Evolutionary conservation across 768 basidiomycete genomes (phyloP).

Genomic region (Naganishia friedmannii): DNA sequence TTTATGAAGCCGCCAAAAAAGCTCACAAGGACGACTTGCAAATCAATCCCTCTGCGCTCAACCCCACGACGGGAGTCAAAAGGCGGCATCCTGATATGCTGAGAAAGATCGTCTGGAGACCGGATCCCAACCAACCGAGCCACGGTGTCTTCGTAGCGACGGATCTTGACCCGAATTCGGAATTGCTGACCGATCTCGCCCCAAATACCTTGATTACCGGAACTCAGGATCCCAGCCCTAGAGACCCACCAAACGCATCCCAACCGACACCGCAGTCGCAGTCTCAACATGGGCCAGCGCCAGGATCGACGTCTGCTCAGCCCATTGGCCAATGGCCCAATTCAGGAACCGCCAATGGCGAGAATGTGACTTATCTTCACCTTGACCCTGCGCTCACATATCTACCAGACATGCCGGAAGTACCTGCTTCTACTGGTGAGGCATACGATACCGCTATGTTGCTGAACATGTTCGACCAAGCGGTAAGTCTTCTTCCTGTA

Average conservation of each 20-base stretch:
- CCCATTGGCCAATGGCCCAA: conserved; percentile 12
- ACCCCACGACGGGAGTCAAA: conserved; percentile 70
- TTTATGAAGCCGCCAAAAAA: conserved; percentile 93
- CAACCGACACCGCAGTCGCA: not conserved
- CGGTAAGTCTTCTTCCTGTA: not conserved
- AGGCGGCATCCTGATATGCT: conserved; percentile 36
- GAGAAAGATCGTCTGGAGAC: conserved; percentile 64
- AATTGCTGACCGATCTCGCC: conserved; percentile 30
- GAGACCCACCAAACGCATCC: not conserved
- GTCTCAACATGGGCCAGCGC: not conserved
- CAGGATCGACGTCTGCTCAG: not conserved
- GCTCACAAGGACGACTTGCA: conserved; percentile 58
- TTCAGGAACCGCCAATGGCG: not conserved
- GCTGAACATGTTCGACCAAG: conserved; percentile 28
- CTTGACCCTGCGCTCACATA: conserved; percentile 25
- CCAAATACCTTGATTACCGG: conserved; percentile 20
- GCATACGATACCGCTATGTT: conserved; percentile 23
- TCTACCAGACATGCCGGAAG: conserved; percentile 18
- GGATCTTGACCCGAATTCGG: conserved; percentile 27
- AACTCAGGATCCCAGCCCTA: conserved; percentile 14
- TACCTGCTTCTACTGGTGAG: not conserved
- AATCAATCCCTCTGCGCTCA: conserved; percentile 59
- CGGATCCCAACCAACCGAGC: conserved; percentile 77
- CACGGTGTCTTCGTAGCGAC: conserved; percentile 75
- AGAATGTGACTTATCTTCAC: conserved; percentile 16